These are phyloP conservation scores for Poronia punctata DNA, from an alignment of 495 filamentous ascomycete species.

Conservation along the genomic window DNA sequence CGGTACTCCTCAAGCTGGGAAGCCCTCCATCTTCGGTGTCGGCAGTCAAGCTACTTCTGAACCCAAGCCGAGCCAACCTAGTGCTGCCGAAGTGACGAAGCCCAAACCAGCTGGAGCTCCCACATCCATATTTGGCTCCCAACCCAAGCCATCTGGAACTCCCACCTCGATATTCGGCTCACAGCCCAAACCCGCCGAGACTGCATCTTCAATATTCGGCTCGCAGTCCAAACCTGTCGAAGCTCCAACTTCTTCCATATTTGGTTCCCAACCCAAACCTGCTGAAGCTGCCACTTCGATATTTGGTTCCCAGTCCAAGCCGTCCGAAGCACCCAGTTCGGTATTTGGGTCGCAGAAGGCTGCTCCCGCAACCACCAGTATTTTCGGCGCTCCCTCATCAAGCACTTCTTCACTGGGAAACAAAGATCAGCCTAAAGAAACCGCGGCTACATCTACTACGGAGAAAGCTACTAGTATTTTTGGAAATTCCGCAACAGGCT, in stretches of 20 bases:
- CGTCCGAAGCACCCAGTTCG: constrained; percentile 6
- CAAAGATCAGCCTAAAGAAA: constrained; percentile 14
- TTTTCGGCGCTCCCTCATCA: constrained; percentile 14
- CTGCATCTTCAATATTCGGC: too few relatives aligned
- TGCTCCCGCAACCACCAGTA: constrained; percentile 6
- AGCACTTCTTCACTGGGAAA: constrained; percentile 17
- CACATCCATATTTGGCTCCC: constrained; percentile 8
- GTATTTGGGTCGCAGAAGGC: constrained; percentile 8
- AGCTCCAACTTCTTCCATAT: too few relatives aligned
- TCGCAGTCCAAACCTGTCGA: too few relatives aligned
- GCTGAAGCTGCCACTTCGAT: too few relatives aligned
- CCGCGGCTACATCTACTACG: constrained; percentile 17
- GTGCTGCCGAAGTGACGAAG: constrained; percentile 5
- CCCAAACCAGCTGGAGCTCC: constrained; percentile 7
- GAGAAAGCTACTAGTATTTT: constrained; percentile 15
- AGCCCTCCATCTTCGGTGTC: constrained; percentile 15
- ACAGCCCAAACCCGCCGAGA: too few relatives aligned
- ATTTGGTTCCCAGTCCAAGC: too few relatives aligned
- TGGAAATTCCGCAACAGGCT: neutral
- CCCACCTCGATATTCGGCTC: too few relatives aligned
- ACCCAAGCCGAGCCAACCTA: constrained; percentile 8
- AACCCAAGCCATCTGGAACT: too few relatives aligned
- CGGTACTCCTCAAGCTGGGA: constrained; percentile 3
- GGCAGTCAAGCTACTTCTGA: constrained; percentile 5
- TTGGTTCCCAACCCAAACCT: too few relatives aligned